Base-by-base conservation (phyloP, 345 rosid genomes). In the Orychophragmus violaceus region DNA sequence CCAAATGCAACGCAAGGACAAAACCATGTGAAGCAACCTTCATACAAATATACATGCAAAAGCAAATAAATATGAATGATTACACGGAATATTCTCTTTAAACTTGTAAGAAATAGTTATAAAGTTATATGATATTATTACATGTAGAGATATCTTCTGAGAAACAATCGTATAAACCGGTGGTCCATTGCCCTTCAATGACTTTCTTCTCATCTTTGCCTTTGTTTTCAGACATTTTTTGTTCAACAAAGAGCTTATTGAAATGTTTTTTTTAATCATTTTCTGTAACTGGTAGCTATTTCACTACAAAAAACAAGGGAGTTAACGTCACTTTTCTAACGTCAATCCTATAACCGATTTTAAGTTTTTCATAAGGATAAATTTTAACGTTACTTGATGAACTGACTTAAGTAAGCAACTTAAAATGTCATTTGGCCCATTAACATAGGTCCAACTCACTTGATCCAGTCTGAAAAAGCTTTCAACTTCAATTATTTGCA, bases 1-100 rank as follows among this genome's bases (percentile, higher is more conserved):
- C 85, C 90, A 49, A 85, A 81, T 12, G 76, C 78, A 49, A 81
- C 44, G 68, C 90, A 85, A 39, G 87, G 87, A 63, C 82, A 83
- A 73, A 78, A 77, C 46, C 76, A 80, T 30, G 82, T 73, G n/a
- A 77, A 48, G 24, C 65, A 74, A 72, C 84, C 87, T 85, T 56
- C 50, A 62, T 18, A 23, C 6, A 10, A 60, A 39, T 50, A 25
- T 32, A 59, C 52, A 60, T 48, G 6, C 16, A 69, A 60, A 22
- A 39, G 29, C 48, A 50, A 25, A 7, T 1, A 58, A 44, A 25
- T 17, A 59, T 18, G 19, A 33, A 18, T 39, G 32, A 66, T 3
- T 6, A 23, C 24, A 22, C 19, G 1, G 2, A 59, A 0, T n/a
- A 6, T 1, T n/a, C 35, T 39, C 23, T n/a, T 30, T 9, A 46